These are phyloP conservation scores for Neophaeococcomyces mojaviensis DNA, from an alignment of 2,329 filamentous ascomycete species.

Conservation along the genomic window DNA sequence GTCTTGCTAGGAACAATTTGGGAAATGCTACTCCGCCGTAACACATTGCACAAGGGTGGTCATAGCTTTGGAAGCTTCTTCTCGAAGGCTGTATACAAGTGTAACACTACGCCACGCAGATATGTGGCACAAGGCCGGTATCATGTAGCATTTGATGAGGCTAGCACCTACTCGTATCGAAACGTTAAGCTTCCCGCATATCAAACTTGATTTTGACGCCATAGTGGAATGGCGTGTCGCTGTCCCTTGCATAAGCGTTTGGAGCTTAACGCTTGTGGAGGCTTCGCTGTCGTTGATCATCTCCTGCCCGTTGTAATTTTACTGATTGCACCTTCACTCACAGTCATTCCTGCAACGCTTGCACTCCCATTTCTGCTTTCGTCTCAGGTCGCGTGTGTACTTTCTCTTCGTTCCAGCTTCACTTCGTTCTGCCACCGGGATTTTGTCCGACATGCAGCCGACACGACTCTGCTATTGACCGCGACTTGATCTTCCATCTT, in stretches of 20 bases:
- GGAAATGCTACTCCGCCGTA: neutral
- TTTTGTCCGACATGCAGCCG: no score
- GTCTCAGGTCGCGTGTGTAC: no score
- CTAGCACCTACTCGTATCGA: no score
- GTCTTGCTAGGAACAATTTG: neutral
- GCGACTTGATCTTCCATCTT: no score
- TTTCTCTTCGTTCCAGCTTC: no score
- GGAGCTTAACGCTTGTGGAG: constrained; percentile 10
- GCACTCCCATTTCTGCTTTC: no score
- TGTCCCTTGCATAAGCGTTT: constrained; percentile 10
- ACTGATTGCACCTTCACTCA: neutral
- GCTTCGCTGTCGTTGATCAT: constrained; percentile 6
- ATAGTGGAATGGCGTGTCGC: neutral
- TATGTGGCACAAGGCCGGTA: neutral
- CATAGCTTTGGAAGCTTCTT: no score
- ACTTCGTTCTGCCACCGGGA: no score
- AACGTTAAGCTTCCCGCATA: no score
- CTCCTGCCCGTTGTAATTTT: neutral
- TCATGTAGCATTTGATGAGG: neutral
- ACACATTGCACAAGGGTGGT: neutral
- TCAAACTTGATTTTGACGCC: neutral
- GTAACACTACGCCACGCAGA: neutral
- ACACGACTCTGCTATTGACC: no score
- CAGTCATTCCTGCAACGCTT: neutral
- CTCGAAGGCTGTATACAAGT: neutral